A percentile compares a stretch with the other conserved stretches of the same genome.
These are phyloP conservation scores for Peronosclerospora sorghi DNA, from an alignment of 352 stramenopile species.

Conservation along the genomic window DNA sequence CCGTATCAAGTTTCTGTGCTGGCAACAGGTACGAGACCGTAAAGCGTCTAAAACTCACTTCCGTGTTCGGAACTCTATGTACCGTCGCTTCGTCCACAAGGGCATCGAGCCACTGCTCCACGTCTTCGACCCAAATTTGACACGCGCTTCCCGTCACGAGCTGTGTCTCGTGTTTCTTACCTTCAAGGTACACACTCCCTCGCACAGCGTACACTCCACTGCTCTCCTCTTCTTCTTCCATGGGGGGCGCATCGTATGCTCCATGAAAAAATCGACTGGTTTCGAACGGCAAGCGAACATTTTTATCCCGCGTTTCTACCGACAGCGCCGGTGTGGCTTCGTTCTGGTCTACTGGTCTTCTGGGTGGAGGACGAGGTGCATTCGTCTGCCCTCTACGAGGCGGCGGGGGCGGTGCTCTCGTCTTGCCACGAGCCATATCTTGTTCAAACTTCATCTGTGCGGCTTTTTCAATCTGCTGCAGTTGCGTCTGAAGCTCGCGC, in stretches of 20 bases:
- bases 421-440: constrained; percentile 26
- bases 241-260: constrained; percentile 4
- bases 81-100: constrained; percentile 53
- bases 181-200: constrained; percentile 69
- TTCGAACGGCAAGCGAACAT: background rate
- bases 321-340: no score
- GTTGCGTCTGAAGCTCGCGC: constrained; percentile 47
- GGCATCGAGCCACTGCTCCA: constrained; percentile 65
- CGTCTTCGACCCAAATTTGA: constrained; percentile 71
- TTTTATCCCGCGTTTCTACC: no score
- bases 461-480: constrained; percentile 60
- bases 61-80: constrained; percentile 57
- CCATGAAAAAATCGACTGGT: background rate
- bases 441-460: constrained; percentile 47
- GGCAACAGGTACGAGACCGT: constrained; percentile 58
- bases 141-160: constrained; percentile 58
- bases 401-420: constrained; percentile 12
- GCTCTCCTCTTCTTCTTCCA: constrained; percentile 44
- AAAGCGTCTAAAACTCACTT: constrained; percentile 44
- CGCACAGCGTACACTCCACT: constrained; percentile 59
- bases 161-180: constrained; percentile 63
- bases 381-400: constrained; percentile 4
- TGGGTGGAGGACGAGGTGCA: constrained; percentile 4
- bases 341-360: no score
- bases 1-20: no score